phyloP scores from a whole-genome alignment of 148 eudicot species.

The Amaranthus cruentus region DNA sequence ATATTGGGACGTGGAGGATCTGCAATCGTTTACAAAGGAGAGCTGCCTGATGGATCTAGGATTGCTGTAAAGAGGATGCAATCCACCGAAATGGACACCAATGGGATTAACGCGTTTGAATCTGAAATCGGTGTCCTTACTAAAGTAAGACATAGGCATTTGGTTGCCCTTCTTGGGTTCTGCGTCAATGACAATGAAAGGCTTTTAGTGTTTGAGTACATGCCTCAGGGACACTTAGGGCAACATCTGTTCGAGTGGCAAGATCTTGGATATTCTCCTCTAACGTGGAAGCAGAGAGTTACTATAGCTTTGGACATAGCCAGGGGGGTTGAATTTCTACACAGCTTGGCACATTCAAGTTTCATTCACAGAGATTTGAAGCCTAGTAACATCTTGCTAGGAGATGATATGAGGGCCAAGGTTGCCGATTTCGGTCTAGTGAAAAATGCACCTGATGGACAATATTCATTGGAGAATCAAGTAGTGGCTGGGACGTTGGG shows the following conservation, averaged over 20 bases:
- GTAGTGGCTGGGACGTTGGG: too few relatives aligned
- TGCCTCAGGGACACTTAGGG: constrained; percentile 72
- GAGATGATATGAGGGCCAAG: too few relatives aligned
- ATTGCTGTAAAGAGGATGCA: constrained; percentile 95
- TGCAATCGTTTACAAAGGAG: constrained; percentile 64
- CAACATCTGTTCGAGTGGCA: constrained; percentile 7
- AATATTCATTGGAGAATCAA: too few relatives aligned
- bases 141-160: constrained; percentile 72
- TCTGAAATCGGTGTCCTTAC: constrained; percentile 79
- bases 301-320: too few relatives aligned
- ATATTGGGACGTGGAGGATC: constrained; percentile 72
- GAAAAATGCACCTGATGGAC: too few relatives aligned
- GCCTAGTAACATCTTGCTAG: too few relatives aligned
- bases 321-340: too few relatives aligned
- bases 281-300: too few relatives aligned
- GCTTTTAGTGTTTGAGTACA: constrained; percentile 77
- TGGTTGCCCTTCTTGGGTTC: constrained; percentile 66
- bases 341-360: too few relatives aligned
- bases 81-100: constrained; percentile 35
- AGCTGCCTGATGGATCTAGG: constrained; percentile 62
- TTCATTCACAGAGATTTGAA: too few relatives aligned
- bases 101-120: constrained; percentile 66
- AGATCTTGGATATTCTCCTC: too few relatives aligned
- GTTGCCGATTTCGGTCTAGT: too few relatives aligned
- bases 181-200: constrained; percentile 64